A percentile compares a stretch with the other conserved stretches of the same genome.
Conservation (phyloP, 768 basidiomycete species). For the Leucocoprinus birnbaumii region DNA sequence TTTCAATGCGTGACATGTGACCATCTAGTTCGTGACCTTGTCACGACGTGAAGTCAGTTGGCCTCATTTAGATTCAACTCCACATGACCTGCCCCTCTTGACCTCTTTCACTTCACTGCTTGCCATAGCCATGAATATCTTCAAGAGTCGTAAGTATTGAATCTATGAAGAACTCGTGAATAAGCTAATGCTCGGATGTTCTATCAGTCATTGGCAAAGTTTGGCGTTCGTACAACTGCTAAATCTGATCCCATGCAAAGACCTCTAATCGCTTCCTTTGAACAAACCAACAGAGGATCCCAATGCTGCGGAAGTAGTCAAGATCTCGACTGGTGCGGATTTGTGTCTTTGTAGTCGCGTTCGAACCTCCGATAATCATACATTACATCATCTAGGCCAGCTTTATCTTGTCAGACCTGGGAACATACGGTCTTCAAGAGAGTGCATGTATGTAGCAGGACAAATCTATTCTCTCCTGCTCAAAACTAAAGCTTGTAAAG, state of each 20-base stretch:
- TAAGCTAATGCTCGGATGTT: neutral
- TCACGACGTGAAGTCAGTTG: slow-evolving; percentile 34
- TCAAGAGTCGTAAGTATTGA: slow-evolving; percentile 70
- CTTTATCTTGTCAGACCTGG: slow-evolving; percentile 90
- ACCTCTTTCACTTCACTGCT: neutral
- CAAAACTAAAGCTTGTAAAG: slow-evolving; percentile 36
- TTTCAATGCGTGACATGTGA: slow-evolving; percentile 11
- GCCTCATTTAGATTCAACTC: slow-evolving; percentile 10
- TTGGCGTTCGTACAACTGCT: slow-evolving; percentile 75
- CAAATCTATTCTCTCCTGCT: neutral
- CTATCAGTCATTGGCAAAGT: slow-evolving; percentile 82
- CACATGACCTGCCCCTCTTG: slow-evolving; percentile 15
- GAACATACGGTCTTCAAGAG: slow-evolving; percentile 85
- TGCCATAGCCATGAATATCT: slow-evolving; percentile 67
- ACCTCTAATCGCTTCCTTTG: slow-evolving; percentile 14
- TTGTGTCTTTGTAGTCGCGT: neutral
- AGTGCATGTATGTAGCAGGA: slow-evolving; percentile 87
- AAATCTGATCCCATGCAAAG: slow-evolving; percentile 10
- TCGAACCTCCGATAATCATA: slow-evolving; percentile 1
- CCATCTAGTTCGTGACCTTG: slow-evolving; percentile 27
- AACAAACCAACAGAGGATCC: slow-evolving; percentile 71
- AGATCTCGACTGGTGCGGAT: slow-evolving; percentile 69
- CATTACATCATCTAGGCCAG: slow-evolving; percentile 43
- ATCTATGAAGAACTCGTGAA: neutral
- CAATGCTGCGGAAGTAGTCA: slow-evolving; percentile 92